phyloP scores from a whole-genome alignment of 352 stramenopile species.

The Halophytophthora batemanensis region DNA sequence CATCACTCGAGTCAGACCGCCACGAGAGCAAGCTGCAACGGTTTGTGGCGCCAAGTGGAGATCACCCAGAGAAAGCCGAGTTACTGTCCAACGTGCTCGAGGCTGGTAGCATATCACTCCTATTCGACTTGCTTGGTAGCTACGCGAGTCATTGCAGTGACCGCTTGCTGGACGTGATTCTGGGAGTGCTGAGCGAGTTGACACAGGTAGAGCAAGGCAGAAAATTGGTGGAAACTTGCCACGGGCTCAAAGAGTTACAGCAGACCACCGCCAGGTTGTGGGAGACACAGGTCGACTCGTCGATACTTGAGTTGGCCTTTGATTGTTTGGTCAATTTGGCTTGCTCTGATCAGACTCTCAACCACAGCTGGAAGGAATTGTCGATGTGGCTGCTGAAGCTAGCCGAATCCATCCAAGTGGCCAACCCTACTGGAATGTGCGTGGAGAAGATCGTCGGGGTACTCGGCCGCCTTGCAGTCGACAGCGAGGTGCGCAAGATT shows the following conservation, averaged over 20 bases:
- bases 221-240: constrained; percentile 23
- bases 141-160: constrained; percentile 10
- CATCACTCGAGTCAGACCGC: constrained; percentile 5
- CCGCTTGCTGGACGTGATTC: constrained; percentile 18
- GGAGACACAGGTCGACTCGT: constrained; percentile 13
- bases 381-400: constrained; percentile 30
- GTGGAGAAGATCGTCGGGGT: constrained; percentile 51
- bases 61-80: constrained; percentile 12
- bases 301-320: constrained; percentile 33
- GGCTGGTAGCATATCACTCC: constrained; percentile 15
- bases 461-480: constrained; percentile 28
- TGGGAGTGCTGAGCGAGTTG: constrained; percentile 35
- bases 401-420: constrained; percentile 24
- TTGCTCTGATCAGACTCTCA: constrained; percentile 27
- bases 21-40: background rate
- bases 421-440: constrained; percentile 12
- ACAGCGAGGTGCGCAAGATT: constrained; percentile 15
- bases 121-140: constrained; percentile 28
- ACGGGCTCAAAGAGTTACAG: constrained; percentile 31
- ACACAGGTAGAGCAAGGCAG: constrained; percentile 25
- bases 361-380: constrained; percentile 27
- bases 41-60: background rate
- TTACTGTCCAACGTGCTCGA: constrained; percentile 19
- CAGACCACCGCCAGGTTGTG: constrained; percentile 24
- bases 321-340: constrained; percentile 48